These are phyloP conservation scores for Xylaria bambusicola DNA, from an alignment of 495 filamentous ascomycete species.

Conservation along the genomic window DNA sequence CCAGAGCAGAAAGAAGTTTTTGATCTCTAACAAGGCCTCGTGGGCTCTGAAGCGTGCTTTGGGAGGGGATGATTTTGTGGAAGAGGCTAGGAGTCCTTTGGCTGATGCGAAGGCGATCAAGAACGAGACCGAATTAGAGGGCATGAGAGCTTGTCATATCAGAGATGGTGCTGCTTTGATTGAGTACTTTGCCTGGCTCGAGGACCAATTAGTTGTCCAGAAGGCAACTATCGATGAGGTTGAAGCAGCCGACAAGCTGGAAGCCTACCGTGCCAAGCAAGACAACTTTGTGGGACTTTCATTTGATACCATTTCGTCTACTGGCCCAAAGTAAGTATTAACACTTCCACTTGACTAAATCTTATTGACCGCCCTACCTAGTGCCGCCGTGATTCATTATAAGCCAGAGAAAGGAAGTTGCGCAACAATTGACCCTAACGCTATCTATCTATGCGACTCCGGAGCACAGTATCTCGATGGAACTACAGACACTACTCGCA, in stretches of 20 bases:
- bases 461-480: conserved; percentile 95
- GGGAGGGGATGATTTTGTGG: conserved; percentile 84
- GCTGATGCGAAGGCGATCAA: conserved; percentile 98
- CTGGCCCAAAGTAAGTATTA: conserved; percentile 70
- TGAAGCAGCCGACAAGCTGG: conserved; percentile 85
- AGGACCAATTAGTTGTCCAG: conserved; percentile 78
- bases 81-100: conserved; percentile 84
- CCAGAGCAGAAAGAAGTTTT: conserved; percentile 68
- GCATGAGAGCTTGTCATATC: conserved; percentile 93
- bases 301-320: conserved; percentile 95
- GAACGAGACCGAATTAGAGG: conserved; percentile 86
- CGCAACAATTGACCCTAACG: conserved; percentile 79
- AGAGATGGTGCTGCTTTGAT: conserved; percentile 90
- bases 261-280: conserved; percentile 76
- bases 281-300: conserved; percentile 87
- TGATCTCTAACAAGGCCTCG: conserved; percentile 86
- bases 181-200: conserved; percentile 96
- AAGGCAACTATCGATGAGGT: conserved; percentile 82
- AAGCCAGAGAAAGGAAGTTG: conserved; percentile 85
- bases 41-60: conserved; percentile 90
- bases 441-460: conserved; percentile 95
- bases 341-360: background rate
- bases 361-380: conserved; percentile 14
- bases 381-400: conserved; percentile 95
- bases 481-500: conserved; percentile 94